Conservation (phyloP, 2,329 filamentous ascomycete genomes). For the Hypoxylon sp. region DNA sequence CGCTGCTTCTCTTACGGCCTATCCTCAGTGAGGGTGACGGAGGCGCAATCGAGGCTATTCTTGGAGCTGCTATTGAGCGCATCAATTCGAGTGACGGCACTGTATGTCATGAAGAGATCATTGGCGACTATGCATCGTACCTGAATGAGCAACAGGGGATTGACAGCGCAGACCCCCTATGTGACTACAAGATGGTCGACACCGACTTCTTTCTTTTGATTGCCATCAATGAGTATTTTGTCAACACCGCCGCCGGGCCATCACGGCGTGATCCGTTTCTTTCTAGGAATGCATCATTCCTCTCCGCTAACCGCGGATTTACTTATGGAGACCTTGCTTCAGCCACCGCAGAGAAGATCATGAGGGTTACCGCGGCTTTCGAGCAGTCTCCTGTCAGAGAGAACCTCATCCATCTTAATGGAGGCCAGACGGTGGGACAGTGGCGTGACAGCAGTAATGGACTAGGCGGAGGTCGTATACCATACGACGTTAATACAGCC, state of each 20-base stretch:
- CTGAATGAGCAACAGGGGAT: conserved; percentile 67
- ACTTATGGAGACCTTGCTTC: conserved; percentile 65
- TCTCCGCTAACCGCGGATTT: conserved; percentile 64
- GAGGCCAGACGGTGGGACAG: conserved; percentile 67
- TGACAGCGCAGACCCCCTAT: conserved; percentile 64
- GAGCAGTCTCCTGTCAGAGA: conserved; percentile 61
- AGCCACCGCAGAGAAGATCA: conserved; percentile 68
- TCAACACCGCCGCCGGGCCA: conserved; percentile 58
- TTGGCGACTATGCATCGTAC: conserved; percentile 74
- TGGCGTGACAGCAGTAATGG: conserved; percentile 73
- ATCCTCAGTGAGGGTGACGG: conserved; percentile 67
- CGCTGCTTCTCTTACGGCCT: conserved; percentile 67
- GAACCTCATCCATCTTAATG: conserved; percentile 70
- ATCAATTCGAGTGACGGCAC: conserved; percentile 70
- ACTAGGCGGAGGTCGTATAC: conserved; percentile 71
- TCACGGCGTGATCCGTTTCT: conserved; percentile 55
- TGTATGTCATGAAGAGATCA: conserved; percentile 74
- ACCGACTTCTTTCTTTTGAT: conserved; percentile 72
- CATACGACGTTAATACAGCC: conserved; percentile 74
- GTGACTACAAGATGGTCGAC: conserved; percentile 73
- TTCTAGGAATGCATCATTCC: conserved; percentile 59
- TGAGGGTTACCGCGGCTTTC: conserved; percentile 67
- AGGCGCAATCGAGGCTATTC: conserved; percentile 71
- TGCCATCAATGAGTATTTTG: conserved; percentile 69
- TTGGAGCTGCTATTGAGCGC: conserved; percentile 70